A percentile compares a stretch with the other conserved stretches of the same genome.
Evolutionary conservation across 2,329 filamentous ascomycete species (phyloP).

Genomic region (Alternaria gansuensis): DNA sequence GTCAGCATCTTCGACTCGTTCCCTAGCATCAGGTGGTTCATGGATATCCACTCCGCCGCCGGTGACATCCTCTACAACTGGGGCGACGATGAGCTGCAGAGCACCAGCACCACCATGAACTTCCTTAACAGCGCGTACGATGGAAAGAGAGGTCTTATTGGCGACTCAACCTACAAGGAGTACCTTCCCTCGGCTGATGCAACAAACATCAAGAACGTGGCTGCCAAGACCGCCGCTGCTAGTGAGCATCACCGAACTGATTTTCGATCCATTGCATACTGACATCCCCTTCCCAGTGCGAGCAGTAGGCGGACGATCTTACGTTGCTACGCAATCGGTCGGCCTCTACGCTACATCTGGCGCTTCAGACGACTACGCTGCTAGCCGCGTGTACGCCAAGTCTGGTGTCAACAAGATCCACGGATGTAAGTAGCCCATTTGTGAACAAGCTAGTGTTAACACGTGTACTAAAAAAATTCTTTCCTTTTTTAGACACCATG

Average conservation of each 20-base stretch:
- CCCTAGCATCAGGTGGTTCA: constrained; percentile 63
- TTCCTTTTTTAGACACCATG: constrained; percentile 13
- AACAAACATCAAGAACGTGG: constrained; percentile 48
- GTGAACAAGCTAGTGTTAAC: background rate
- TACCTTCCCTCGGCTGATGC: constrained; percentile 52
- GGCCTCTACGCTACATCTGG: constrained; percentile 53
- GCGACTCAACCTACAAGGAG: constrained; percentile 63
- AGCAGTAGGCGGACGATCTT: constrained; percentile 51
- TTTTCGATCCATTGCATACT: background rate
- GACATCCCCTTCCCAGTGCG: constrained; percentile 36
- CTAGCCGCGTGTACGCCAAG: constrained; percentile 49
- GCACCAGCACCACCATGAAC: constrained; percentile 58
- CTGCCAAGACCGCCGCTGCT: constrained; percentile 46
- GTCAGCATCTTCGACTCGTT: constrained; percentile 63
- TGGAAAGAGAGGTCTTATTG: constrained; percentile 59
- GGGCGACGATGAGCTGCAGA: constrained; percentile 66
- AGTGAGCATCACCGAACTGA: constrained; percentile 5
- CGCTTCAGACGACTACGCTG: constrained; percentile 53
- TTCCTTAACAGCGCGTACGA: constrained; percentile 64
- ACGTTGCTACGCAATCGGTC: constrained; percentile 46
- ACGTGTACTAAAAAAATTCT: constrained; percentile 1
- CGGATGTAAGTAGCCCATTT: constrained; percentile 51
- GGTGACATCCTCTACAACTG: constrained; percentile 65
- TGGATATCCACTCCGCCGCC: constrained; percentile 66
- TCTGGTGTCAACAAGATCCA: constrained; percentile 53